Evolutionary conservation across 495 filamentous ascomycete genomes (phyloP).

Genomic region (Neurospora sp.): DNA sequence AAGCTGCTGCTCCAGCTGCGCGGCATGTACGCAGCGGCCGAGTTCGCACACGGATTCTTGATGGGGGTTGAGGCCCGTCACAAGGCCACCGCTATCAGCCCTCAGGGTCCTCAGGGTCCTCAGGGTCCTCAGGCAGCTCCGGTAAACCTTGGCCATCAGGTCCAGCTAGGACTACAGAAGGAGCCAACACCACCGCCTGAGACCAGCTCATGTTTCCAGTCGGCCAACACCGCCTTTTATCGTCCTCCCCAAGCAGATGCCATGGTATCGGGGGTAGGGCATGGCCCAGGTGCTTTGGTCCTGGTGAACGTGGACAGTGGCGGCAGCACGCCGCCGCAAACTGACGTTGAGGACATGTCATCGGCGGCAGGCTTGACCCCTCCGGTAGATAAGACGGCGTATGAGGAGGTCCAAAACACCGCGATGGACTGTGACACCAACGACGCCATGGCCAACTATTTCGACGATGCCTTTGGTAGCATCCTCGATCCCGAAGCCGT

Average conservation of each 20-base stretch:
- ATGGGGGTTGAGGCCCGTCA: constrained; percentile 43
- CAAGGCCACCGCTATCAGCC: neutral
- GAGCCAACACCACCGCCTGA: neutral
- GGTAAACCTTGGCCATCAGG: neutral
- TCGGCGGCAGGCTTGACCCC: neutral
- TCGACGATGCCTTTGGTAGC: neutral
- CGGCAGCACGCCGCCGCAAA: neutral
- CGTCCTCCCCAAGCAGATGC: neutral
- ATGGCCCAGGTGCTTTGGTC: neutral
- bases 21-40: constrained; percentile 77
- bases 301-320: neutral
- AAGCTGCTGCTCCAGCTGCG: constrained; percentile 68
- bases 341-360: neutral
- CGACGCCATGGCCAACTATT: neutral
- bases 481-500: neutral
- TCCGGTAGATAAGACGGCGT: neutral
- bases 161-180: neutral
- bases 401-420: neutral
- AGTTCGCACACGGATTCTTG: constrained; percentile 77
- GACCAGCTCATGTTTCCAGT: neutral
- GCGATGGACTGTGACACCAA: neutral
- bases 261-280: neutral
- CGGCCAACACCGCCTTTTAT: neutral
- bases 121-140: neutral
- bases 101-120: neutral